Conservation (phyloP, 768 basidiomycete genomes). For the Pisolithus microcarpus region DNA sequence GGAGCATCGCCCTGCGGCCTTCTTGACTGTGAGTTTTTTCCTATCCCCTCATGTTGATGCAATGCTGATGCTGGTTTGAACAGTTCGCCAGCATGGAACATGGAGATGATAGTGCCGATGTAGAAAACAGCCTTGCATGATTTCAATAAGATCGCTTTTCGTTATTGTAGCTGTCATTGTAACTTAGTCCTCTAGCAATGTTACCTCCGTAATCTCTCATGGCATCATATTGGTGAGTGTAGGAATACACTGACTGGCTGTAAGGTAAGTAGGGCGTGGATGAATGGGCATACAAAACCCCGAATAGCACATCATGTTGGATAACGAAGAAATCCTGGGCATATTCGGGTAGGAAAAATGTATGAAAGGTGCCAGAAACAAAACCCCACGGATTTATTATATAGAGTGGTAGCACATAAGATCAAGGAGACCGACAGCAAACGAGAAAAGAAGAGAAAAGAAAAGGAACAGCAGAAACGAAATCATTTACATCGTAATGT, state of each 20-base stretch:
- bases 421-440: background rate
- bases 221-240: background rate
- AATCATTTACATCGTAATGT: constrained; percentile 31
- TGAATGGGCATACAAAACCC: background rate
- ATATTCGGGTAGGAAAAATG: background rate
- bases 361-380: background rate
- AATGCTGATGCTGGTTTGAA: constrained; percentile 2
- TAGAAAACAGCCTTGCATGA: constrained; percentile 91
- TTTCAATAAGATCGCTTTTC: constrained; percentile 10
- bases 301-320: background rate
- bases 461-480: constrained; percentile 2
- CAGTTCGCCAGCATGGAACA: constrained; percentile 88
- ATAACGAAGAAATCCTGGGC: background rate
- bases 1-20: constrained; percentile 89
- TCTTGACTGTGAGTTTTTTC: constrained; percentile 66
- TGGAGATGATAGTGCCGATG: constrained; percentile 90
- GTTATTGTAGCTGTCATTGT: constrained; percentile 8
- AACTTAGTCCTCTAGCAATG: constrained; percentile 10
- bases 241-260: constrained; percentile 2
- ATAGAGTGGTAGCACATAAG: background rate
- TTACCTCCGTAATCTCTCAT: constrained; percentile 1
- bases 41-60: background rate
- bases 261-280: background rate
- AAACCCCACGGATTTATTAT: constrained; percentile 10
- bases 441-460: background rate